Conservation (phyloP, 768 basidiomycete genomes). For the Tulasnella sp. region DNA sequence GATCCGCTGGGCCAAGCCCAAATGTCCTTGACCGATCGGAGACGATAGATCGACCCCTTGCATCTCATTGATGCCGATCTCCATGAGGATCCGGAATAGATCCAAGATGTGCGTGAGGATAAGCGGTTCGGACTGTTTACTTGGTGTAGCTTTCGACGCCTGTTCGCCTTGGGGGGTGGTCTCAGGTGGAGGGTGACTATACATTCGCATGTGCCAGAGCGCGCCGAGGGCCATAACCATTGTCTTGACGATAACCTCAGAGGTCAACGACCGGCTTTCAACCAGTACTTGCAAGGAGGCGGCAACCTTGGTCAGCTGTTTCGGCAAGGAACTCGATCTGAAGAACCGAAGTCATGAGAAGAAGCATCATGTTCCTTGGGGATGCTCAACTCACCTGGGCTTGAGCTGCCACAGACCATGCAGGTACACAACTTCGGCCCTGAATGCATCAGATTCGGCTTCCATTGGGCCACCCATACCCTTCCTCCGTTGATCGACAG, state of each 20-base stretch:
- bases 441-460: constrained; percentile 34
- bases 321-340: constrained; percentile 7
- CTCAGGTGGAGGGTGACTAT: constrained; percentile 30
- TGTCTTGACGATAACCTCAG: constrained; percentile 65
- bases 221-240: constrained; percentile 69
- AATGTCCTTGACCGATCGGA: constrained; percentile 37
- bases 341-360: constrained; percentile 13
- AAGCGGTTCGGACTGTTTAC: constrained; percentile 45
- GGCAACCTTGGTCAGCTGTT: constrained; percentile 31
- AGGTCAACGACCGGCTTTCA: constrained; percentile 56
- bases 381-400: constrained; percentile 42
- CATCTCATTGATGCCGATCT: constrained; percentile 55
- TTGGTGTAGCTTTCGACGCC: constrained; percentile 20
- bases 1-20: constrained; percentile 69
- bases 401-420: constrained; percentile 58
- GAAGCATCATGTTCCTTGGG: constrained; percentile 15
- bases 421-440: constrained; percentile 61
- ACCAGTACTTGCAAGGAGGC: constrained; percentile 52
- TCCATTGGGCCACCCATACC: constrained; percentile 16
- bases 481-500: constrained; percentile 45
- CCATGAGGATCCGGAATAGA: constrained; percentile 51
- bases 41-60: constrained; percentile 29
- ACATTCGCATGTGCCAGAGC: constrained; percentile 75
- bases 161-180: constrained; percentile 24
- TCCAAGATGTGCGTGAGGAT: constrained; percentile 59